These are phyloP conservation scores for Arachnopeziza araneosa DNA, from an alignment of 2,329 filamentous ascomycete species.

Conservation along the genomic window DNA sequence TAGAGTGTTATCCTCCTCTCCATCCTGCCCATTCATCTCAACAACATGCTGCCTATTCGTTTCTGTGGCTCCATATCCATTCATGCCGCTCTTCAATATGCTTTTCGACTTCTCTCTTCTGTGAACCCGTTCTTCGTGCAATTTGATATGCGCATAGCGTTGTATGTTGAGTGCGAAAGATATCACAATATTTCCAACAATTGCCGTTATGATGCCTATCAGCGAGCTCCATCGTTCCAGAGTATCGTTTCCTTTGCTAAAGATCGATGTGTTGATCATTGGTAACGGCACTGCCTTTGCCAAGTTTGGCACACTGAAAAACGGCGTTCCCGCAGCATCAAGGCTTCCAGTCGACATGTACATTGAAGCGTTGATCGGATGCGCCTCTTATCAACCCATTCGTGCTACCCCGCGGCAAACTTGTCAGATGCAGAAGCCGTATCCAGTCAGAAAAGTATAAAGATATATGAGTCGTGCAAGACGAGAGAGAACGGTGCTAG, in stretches of 20 bases:
- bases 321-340: neutral
- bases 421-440: neutral
- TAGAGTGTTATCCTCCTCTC: slow-evolving; percentile 42
- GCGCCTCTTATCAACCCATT: neutral
- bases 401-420: neutral
- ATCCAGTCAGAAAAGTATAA: neutral
- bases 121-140: slow-evolving; percentile 64
- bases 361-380: neutral
- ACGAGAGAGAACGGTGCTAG: neutral
- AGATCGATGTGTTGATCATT: neutral
- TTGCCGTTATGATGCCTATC: slow-evolving; percentile 90
- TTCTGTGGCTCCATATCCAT: slow-evolving; percentile 36
- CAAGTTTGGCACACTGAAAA: neutral
- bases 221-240: slow-evolving; percentile 79
- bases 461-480: neutral
- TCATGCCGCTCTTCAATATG: slow-evolving; percentile 31
- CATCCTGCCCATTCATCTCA: slow-evolving; percentile 32
- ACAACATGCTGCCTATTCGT: slow-evolving; percentile 16
- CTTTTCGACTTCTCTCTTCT: slow-evolving; percentile 49
- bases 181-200: slow-evolving; percentile 88
- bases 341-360: neutral
- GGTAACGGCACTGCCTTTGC: neutral
- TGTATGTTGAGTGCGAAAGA: slow-evolving; percentile 95
- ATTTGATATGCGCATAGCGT: slow-evolving; percentile 84
- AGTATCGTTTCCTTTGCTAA: slow-evolving; percentile 31